These are phyloP conservation scores for Agrostemma githago DNA, from an alignment of 148 eudicot genomes.

Conservation along the genomic window DNA sequence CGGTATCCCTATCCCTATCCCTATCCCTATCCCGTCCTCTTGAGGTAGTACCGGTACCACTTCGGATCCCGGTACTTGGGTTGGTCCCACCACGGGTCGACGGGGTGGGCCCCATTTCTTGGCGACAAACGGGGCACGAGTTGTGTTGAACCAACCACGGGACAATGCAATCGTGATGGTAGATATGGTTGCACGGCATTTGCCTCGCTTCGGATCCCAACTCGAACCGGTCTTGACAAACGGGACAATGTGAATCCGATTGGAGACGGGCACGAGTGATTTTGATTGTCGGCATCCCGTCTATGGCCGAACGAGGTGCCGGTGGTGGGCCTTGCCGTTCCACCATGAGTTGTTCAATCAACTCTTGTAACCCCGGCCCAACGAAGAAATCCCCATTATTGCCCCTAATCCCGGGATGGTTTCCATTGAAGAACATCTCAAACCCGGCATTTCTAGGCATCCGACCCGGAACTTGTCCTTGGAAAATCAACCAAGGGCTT, in stretches of 20 bases:
- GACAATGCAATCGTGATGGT: slow-evolving; percentile 81
- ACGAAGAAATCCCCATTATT: slow-evolving; percentile 55
- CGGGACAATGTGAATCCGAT: slow-evolving; percentile 83
- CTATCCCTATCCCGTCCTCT: slow-evolving; percentile 26
- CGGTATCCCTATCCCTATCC: slow-evolving; percentile 22
- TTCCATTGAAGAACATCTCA: slow-evolving; percentile 56
- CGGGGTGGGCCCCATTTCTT: slow-evolving; percentile 53
- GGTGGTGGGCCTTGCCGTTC: slow-evolving; percentile 90
- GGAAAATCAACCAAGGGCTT: slow-evolving; percentile 58
- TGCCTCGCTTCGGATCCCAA: slow-evolving; percentile 72
- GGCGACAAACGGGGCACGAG: slow-evolving; percentile 94
- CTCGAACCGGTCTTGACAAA: slow-evolving; percentile 81
- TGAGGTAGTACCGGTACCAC: slow-evolving; percentile 24
- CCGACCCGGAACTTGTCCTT: slow-evolving; percentile 53
- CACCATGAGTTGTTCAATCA: slow-evolving; percentile 67
- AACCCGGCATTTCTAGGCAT: slow-evolving; percentile 44
- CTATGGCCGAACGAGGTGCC: slow-evolving; percentile 76
- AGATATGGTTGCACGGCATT: slow-evolving; percentile 87
- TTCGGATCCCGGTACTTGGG: slow-evolving; percentile 29
- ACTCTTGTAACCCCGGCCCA: slow-evolving; percentile 72
- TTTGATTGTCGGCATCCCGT: slow-evolving; percentile 78
- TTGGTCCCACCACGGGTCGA: slow-evolving; percentile 26
- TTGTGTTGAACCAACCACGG: slow-evolving; percentile 96
- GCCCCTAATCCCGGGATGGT: slow-evolving; percentile 48
- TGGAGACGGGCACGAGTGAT: slow-evolving; percentile 68